Evolutionary conservation across 352 stramenopile genomes (phyloP).

Genomic region (Globisporangium cystogenes): DNA sequence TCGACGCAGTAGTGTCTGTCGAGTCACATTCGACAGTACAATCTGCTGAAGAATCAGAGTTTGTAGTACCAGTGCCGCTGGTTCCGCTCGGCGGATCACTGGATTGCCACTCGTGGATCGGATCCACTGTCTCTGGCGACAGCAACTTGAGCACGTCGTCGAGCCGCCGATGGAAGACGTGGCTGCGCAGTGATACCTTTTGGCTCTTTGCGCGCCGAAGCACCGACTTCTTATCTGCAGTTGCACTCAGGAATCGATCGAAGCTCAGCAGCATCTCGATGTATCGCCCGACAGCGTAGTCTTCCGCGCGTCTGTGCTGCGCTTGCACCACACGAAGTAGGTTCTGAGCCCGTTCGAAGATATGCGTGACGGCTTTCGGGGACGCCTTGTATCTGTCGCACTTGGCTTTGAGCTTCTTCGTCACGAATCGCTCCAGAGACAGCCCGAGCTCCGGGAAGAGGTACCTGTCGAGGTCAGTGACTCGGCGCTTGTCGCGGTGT

Average conservation of each 20-base stretch:
- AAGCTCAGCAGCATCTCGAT: constrained; percentile 3
- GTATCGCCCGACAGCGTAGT: constrained; percentile 1
- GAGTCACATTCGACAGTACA: too few species aligned
- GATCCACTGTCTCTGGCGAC: neutral
- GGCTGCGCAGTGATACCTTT: neutral
- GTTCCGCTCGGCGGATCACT: too few species aligned
- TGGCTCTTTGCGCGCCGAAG: constrained; percentile 2
- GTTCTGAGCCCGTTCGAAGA: neutral
- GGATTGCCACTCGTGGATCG: constrained; percentile 1
- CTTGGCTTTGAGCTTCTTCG: neutral
- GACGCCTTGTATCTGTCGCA: neutral
- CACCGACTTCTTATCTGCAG: neutral
- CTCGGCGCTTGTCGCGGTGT: neutral
- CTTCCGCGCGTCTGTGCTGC: neutral
- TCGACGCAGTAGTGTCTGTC: neutral
- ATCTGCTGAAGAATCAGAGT: too few species aligned
- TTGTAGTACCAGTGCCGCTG: too few species aligned
- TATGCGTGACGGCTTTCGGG: neutral
- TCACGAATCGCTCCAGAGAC: neutral
- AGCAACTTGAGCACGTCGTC: constrained; percentile 2
- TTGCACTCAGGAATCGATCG: neutral
- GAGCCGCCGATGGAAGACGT: neutral
- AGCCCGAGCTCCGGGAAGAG: neutral
- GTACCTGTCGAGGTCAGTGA: neutral
- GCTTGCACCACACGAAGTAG: neutral